phyloP scores from a whole-genome alignment of 352 stramenopile genomes.

The Globisporangium orthogonon region DNA sequence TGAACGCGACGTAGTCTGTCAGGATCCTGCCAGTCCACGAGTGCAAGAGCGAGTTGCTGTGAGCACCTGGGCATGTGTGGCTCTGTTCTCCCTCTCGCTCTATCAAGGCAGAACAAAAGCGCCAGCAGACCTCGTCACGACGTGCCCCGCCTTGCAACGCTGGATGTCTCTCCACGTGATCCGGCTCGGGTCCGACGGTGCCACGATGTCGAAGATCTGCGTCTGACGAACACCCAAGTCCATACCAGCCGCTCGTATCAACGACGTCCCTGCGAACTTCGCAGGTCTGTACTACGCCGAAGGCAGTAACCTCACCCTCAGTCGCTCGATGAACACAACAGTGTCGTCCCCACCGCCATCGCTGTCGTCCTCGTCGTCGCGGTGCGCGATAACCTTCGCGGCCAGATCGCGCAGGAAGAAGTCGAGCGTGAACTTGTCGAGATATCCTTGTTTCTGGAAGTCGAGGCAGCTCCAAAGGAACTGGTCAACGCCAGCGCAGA shows the following conservation, averaged over 20 bases:
- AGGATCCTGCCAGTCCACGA: slow-evolving; percentile 24
- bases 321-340: slow-evolving; percentile 11
- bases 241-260: neutral
- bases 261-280: neutral
- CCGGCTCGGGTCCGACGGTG: slow-evolving; percentile 23
- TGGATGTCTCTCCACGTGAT: slow-evolving; percentile 60
- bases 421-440: slow-evolving; percentile 56
- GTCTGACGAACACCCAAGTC: slow-evolving; percentile 21
- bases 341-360: slow-evolving; percentile 19
- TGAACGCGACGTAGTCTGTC: slow-evolving; percentile 53
- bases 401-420: slow-evolving; percentile 54
- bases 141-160: slow-evolving; percentile 40
- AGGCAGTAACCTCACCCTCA: slow-evolving; percentile 21
- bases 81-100: neutral
- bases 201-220: slow-evolving; percentile 57
- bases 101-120: neutral
- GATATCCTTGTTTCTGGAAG: slow-evolving; percentile 55
- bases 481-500: slow-evolving; percentile 12
- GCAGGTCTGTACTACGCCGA: too few species aligned
- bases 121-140: slow-evolving; percentile 29
- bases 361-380: slow-evolving; percentile 21
- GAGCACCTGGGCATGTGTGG: neutral
- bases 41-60: neutral
- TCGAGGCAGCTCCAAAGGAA: slow-evolving; percentile 70
- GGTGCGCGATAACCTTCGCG: slow-evolving; percentile 30